These are phyloP conservation scores for sorghum (Sorghum bicolor) DNA, from an alignment of 176 grass and related monocot species.

Conservation along the genomic window Sorghum_bicolor_NCBIv3 NC_012870.2:61584501-61585000, in stretches of 20 bases:
- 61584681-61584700: constrained; percentile 65
- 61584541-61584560: constrained; percentile 30
- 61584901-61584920: background rate
- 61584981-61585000: background rate
- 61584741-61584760: background rate
- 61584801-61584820: background rate
- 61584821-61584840: background rate
- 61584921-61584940: background rate
- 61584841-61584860: background rate
- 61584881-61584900: background rate
- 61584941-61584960: background rate
- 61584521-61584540: constrained; percentile 9
- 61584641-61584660: constrained; percentile 35
- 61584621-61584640: constrained; percentile 46
- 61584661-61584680: constrained; percentile 50
- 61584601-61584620: constrained; percentile 66
- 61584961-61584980: background rate
- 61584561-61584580: constrained; percentile 28
- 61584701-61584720: constrained; percentile 63
- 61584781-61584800: background rate
- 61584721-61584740: constrained; percentile 50
- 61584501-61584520: background rate
- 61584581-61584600: constrained; percentile 51
- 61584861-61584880: background rate
- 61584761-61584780: background rate